Base-by-base conservation (phyloP, 192 early-diverging fungal species). In the Backusella mclennaniae region DNA sequence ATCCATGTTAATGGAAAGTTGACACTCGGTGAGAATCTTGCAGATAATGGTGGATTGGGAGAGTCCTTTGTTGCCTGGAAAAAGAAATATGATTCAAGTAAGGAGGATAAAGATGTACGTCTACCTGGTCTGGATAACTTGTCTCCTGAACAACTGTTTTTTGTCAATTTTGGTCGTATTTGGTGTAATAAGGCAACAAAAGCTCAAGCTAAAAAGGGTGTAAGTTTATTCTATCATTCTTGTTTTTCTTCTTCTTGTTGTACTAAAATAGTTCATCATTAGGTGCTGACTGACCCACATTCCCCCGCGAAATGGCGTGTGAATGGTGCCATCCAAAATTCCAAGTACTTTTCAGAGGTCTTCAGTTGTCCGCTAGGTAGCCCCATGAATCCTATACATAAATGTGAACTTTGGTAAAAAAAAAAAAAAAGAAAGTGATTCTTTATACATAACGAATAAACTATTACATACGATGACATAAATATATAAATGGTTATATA, bases 321-420 rank as follows among this genome's bases (percentile, higher is more conserved):
- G n/a, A 91, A 88, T 59, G 94, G 93, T 12, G 90, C 87, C 9
- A 79, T 93, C 2, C 78, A 83, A 35, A 94, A 96, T 79, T 90
- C 88, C 0, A 44, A 80, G 14, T 79, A 89, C 17, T 96, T 96
- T 86, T 79, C 88, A 21, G 76, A 93, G 46, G 87, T 89, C 6
- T 96, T 92, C 75, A 74, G 86, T 19, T 95, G 94, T 80, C 74
- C 85, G n/a, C 39, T 73, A 7, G 89, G 88, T 8, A 79, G 82
- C 3, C 76, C 71, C 23, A 93, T 95, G 93, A 94, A 95, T 79
- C 93, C 93, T 19, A n/a, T 56, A 26, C 69, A 87, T 6, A 89
- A 90, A 74, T 91, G 90, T 74, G 68, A 81, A 15, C 71, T 84
- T 17, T 84, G 82, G 82, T 84, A 79, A 75, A 63, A 8, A 66